Base-by-base conservation (phyloP, 768 basidiomycete genomes). In the Chalciporus pseudorubinellus region DNA sequence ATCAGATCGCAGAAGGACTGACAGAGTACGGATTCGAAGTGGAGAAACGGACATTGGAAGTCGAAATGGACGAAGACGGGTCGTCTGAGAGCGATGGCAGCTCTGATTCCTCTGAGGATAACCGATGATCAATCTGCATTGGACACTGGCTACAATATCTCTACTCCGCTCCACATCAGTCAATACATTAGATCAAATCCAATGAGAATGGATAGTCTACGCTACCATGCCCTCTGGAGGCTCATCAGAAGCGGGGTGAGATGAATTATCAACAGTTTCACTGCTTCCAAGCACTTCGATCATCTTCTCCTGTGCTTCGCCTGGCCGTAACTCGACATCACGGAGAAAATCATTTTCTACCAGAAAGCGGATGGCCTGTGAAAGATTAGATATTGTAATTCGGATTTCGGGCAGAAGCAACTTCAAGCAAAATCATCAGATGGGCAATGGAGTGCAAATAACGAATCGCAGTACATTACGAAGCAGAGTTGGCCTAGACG, bases 301-400 rank as follows among this genome's bases (percentile, higher is more conserved):
- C 66, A 76, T 74, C 53, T 75, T 76, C 36, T 79, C 71, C 40
- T 80, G 73, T 4, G 86, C 86, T 66, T 92, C 82, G 0, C 95
- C 95, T 14, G 89, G 87, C 40, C 76, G 79, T 22, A 87, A 68
- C 67, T 97, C 95, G 2, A 95, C 91, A 26, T 80, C 80, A 40
- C 77, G 73, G 31, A 98, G 71, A 70, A 95, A 92, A 62, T 93
- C 85, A 57, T 98, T 97, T 54, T 89, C 88, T 1, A 91, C 92
- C 16, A 95, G 68, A 68, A 97, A 98, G 26, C 80, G 83, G 56
- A 97, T 90, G 5, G 90, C 92, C 67, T 98, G 95, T 0, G 93
- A 93, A 5, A 98, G 76, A 67, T 94, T 94, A 2, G 92, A 95
- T 4, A 94, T 79, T 0, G 94, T 95, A 57, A 89, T 77, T 24